phyloP scores from a whole-genome alignment of 176 grass and related monocot genomes.

The Urochloa ruziziensis region DNA sequence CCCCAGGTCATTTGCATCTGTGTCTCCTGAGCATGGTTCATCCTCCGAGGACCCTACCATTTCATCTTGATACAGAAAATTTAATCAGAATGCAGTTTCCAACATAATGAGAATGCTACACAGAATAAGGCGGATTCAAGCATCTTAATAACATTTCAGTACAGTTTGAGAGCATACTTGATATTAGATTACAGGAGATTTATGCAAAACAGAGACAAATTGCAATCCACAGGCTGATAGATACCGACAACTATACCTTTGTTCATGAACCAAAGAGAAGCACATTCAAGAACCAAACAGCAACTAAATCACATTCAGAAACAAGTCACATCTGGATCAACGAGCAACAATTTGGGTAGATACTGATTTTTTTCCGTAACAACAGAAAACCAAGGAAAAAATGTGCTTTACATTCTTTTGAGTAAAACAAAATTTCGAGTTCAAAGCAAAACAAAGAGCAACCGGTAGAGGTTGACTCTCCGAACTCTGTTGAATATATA shows the following conservation, averaged over 20 bases:
- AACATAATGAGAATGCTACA: background rate
- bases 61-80: conserved; percentile 46
- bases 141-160: background rate
- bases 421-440: background rate
- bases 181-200: background rate
- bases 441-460: background rate
- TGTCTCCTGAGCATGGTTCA: conserved; percentile 68
- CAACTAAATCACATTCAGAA: background rate
- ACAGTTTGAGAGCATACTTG: background rate
- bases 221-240: background rate
- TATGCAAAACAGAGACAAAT: background rate
- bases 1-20: conserved; percentile 25
- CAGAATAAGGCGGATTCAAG: too few relatives aligned
- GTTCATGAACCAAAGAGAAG: background rate
- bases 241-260: background rate
- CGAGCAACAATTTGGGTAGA: background rate
- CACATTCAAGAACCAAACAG: background rate
- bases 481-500: background rate
- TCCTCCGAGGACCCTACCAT: conserved; percentile 80
- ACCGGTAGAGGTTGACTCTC: background rate
- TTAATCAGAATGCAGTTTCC: conserved; percentile 2
- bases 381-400: background rate
- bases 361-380: background rate
- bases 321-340: background rate
- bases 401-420: background rate